Conservation (phyloP, 2,329 filamentous ascomycete species). For the Monosporascus cannonballus region DNA sequence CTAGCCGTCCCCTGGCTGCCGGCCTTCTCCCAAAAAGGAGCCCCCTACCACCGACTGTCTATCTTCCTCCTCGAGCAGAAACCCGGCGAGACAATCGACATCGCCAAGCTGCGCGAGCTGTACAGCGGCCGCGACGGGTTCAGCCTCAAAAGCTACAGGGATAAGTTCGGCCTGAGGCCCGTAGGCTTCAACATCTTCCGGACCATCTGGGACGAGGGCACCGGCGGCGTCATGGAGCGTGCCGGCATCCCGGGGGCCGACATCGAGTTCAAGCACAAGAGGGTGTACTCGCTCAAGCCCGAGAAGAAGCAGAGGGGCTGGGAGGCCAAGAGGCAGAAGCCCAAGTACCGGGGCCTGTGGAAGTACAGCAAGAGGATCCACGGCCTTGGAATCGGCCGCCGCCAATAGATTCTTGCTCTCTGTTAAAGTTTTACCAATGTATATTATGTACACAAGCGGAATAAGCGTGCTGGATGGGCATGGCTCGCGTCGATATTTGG, state of each 20-base stretch:
- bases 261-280: constrained; percentile 78
- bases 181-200: constrained; percentile 87
- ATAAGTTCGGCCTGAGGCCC: constrained; percentile 61
- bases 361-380: constrained; percentile 58
- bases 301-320: constrained; percentile 57
- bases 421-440: no score
- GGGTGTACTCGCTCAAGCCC: constrained; percentile 61
- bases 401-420: constrained; percentile 5
- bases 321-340: constrained; percentile 59
- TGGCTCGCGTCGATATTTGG: no score
- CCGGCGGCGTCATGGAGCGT: constrained; percentile 78
- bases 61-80: constrained; percentile 80
- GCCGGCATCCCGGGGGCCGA: constrained; percentile 69
- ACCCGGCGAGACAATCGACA: constrained; percentile 52
- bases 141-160: constrained; percentile 67
- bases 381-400: constrained; percentile 12
- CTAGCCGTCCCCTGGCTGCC: constrained; percentile 77
- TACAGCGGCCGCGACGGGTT: constrained; percentile 59
- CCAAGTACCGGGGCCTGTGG: constrained; percentile 60
- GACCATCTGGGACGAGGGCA: constrained; percentile 82
- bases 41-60: constrained; percentile 82
- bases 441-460: no score
- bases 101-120: constrained; percentile 47
- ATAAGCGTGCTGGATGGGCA: no score
- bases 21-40: constrained; percentile 81